Conservation (phyloP, 164 flowering plant genomes). For the Vitis riparia region DNA sequence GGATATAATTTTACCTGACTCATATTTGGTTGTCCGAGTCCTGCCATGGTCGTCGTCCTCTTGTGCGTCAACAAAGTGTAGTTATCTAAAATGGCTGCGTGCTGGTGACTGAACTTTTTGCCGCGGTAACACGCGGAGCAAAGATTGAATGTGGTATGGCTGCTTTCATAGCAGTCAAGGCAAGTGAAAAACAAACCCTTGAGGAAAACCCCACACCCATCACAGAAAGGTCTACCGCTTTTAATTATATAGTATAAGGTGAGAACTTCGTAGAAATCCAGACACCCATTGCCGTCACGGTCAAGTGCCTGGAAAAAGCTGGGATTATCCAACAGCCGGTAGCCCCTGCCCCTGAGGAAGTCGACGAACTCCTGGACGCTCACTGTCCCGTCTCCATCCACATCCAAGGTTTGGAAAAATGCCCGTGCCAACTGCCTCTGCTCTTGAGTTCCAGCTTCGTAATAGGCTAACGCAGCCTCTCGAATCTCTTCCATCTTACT, state of each 20-base stretch:
- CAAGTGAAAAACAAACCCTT: conserved; percentile 6
- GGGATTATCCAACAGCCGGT: not conserved
- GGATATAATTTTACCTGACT: no score
- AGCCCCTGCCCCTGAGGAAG: not conserved
- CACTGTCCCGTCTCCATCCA: not conserved
- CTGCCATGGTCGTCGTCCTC: not conserved
- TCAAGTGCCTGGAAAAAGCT: not conserved
- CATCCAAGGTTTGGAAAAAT: not conserved
- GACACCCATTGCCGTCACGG: not conserved
- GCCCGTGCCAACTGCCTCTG: no score
- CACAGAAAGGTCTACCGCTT: not conserved
- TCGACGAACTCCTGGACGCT: not conserved
- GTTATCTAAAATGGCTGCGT: not conserved
- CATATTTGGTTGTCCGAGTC: no score
- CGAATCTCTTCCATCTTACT: no score
- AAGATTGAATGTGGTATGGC: not conserved
- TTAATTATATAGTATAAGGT: conserved; percentile 3
- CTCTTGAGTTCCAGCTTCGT: no score
- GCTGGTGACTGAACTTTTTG: not conserved
- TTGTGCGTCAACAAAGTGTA: not conserved
- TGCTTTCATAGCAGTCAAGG: not conserved
- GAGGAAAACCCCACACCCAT: not conserved
- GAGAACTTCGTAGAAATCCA: conserved; percentile 6
- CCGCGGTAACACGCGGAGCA: not conserved
- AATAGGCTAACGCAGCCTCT: no score